Base-by-base conservation (phyloP, 1,284 basidiomycete genomes). In the Ceratobasidium sp. region DNA sequence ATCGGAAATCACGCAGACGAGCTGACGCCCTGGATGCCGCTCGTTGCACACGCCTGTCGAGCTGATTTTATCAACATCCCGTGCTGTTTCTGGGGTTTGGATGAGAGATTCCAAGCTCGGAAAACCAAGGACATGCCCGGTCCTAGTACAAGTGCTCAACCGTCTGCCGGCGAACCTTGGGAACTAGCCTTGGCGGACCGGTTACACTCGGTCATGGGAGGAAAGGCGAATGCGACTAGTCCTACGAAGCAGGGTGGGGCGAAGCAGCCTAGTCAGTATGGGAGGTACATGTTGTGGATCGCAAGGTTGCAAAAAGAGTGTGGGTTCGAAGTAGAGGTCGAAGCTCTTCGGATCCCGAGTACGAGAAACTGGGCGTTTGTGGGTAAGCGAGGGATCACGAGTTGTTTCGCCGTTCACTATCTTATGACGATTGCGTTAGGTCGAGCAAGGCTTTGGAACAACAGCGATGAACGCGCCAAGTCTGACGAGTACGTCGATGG, bases 1-100 rank as follows among this genome's bases (percentile, higher is more conserved):
- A 92, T 99, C 58, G 96, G 93, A 10, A 98, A 98, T 80, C 96
- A 99, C 80, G 92, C 96, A 0, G 96, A 99, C 81, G 96, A 99
- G 78, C 84, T 99, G 18, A 97, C 96, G 55, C 94, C 93, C 0
- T 96, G 93, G 93, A 80, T 93, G 3, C 90, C 94, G 0, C 84
- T 95, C 0, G 81, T 94, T 5, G 85, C 90, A 87, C 91, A 0
- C 80, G 92, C 83, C 34, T 77, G 77, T 4, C 88, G 89, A 0
- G 86, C 88, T 0, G 94, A 93, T 0, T 95, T 93, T 80, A 82
- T 98, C 70, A 95, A 92, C 18, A 92, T 99, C 46, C 96, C 96
- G 0, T 98, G 97, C 79, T 98, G 97, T 78, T 82, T 92, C 1
- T 93, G 91, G 90, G 80, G 85, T 2, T 90, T 93, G 77, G 92